Evolutionary conservation across 75 land plant genomes (phyloP).

Genomic region (Azolla pinnata): DNA sequence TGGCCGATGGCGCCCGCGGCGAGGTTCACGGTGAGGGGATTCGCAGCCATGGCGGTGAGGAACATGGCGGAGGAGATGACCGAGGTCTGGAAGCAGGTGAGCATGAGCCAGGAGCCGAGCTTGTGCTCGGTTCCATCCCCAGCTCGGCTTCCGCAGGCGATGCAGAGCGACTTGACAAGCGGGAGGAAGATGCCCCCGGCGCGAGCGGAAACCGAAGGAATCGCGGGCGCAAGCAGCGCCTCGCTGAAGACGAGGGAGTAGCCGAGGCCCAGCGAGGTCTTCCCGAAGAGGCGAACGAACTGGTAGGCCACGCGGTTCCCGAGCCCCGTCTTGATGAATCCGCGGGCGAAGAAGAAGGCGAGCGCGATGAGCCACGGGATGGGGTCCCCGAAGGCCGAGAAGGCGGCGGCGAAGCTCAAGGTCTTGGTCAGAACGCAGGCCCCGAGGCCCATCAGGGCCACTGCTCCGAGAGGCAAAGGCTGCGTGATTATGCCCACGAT

Average conservation of each 20-base stretch:
- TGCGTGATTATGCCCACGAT: slow-evolving; percentile 90
- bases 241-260: slow-evolving; percentile 91
- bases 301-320: slow-evolving; percentile 94
- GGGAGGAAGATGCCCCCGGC: slow-evolving; percentile 96
- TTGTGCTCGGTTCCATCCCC: slow-evolving; percentile 86
- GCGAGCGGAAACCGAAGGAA: slow-evolving; percentile 85
- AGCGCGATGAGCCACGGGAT: slow-evolving; percentile 96
- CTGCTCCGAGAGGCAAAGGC: slow-evolving; percentile 89
- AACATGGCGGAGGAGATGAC: slow-evolving; percentile 94
- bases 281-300: slow-evolving; percentile 80
- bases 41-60: slow-evolving; percentile 93
- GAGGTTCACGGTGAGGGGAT: slow-evolving; percentile 75
- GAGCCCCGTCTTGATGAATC: slow-evolving; percentile 98
- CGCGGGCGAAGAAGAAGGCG: slow-evolving; percentile 94
- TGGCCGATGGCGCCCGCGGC: slow-evolving; percentile 52
- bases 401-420: slow-evolving; percentile 86
- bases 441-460: slow-evolving; percentile 86
- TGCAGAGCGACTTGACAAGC: slow-evolving; percentile 78
- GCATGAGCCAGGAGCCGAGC: slow-evolving; percentile 90
- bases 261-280: slow-evolving; percentile 66
- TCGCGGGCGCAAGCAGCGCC: slow-evolving; percentile 89
- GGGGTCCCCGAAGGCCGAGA: slow-evolving; percentile 91
- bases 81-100: slow-evolving; percentile 93
- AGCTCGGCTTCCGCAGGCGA: slow-evolving; percentile 78
- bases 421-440: slow-evolving; percentile 89